Evolutionary conservation across 129 eudicot genomes (phyloP), one percentile per base, ranked within the genome.

Genomic region (Lactuca saligna): DNA sequence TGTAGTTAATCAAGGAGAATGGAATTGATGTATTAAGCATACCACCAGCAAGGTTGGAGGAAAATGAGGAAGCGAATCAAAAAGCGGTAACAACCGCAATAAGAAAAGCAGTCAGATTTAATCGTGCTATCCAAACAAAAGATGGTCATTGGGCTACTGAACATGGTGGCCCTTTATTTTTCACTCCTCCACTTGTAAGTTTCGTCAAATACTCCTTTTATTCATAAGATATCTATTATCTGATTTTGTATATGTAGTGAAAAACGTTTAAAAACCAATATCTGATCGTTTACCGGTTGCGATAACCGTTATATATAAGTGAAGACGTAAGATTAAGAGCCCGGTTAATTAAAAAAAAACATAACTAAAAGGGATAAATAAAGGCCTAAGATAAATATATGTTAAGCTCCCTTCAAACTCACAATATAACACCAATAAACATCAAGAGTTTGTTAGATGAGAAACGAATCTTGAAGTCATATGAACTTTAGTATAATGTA

Each of bases 141-240:
- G 95, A 88, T 51, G 95, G 95, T 32, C 95, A 85, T 31, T 88
- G 95, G 91, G 83, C 95, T 4, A 84, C 95, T 25, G 95, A 82
- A 77, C 81, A 80, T 65, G 82, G 86, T 0, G 95, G 91, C 13
- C 88, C 88, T 20, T 60, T 85, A 83, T 85, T 83, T 39, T 82
- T 85, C 49, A 78, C 85, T 17, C 88, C 88, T 13, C 91, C 88
- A 31, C 69, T 88, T 49, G 95, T 88, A 82, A 71, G 73, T 67
- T 38, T 51, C 13, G 10, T 37, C 38, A 31, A 13, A 32, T 33
- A n/a, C n/a, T 15, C 17, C 3, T 0, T 53, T 53, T 3, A 46
- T 11, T 11, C 51, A 46, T 11, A 3, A 2, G 2, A 2, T 46
- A 8, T 8, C 4, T 46, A 8, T 3, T 11, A 4, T 11, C 12